These are phyloP conservation scores for Collybiopsis confluens DNA, from an alignment of 768 basidiomycete genomes.

Conservation along the genomic window DNA sequence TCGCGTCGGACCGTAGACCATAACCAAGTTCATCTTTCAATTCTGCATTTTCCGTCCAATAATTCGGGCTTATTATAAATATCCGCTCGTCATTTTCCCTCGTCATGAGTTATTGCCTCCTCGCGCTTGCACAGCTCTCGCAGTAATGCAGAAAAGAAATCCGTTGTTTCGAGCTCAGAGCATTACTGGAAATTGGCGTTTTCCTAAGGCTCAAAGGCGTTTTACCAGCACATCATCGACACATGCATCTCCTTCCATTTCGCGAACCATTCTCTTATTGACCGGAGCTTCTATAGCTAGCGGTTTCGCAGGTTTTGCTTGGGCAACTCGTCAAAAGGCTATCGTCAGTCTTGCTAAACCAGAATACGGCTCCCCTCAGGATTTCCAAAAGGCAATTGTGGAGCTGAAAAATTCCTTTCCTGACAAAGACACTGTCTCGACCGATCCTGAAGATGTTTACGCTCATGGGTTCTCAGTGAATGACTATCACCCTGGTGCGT, in stretches of 20 bases:
- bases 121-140: not conserved
- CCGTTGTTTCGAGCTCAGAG: not conserved
- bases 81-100: too few relatives aligned
- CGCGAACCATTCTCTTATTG: not conserved
- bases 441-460: slow-evolving; percentile 45
- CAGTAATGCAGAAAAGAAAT: not conserved
- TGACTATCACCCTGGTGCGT: slow-evolving; percentile 43
- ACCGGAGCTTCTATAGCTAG: not conserved
- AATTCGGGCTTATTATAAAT: too few relatives aligned
- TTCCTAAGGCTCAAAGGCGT: not conserved
- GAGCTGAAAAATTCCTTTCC: slow-evolving; percentile 42
- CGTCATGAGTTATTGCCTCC: not conserved
- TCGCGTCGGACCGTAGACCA: too few relatives aligned
- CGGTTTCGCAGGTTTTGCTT: not conserved
- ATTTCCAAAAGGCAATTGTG: slow-evolving; percentile 48
- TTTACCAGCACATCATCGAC: not conserved
- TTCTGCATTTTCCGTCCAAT: too few relatives aligned
- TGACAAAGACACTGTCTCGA: slow-evolving; percentile 35
- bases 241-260: not conserved
- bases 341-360: slow-evolving; percentile 8
- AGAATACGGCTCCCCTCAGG: slow-evolving; percentile 46
- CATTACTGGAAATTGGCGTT: not conserved
- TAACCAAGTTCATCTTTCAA: too few relatives aligned
- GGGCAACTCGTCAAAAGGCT: not conserved
- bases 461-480: slow-evolving; percentile 53